phyloP scores from a whole-genome alignment of 2,329 filamentous ascomycete species.

The Trichoderma breve region DNA sequence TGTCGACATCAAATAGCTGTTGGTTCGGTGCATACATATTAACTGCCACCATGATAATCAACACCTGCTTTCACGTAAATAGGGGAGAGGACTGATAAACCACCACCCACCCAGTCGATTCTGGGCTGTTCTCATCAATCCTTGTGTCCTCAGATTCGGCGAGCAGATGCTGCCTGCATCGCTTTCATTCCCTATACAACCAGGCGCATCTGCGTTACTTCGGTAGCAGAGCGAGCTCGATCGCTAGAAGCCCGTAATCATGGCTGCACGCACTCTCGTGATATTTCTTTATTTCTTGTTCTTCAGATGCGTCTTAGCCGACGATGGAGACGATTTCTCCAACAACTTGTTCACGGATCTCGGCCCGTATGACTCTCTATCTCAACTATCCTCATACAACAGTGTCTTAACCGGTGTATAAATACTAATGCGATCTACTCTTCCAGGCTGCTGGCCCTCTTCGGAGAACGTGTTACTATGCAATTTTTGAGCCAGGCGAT shows the following conservation, averaged over 20 bases:
- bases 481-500: constrained; percentile 48
- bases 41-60: neutral
- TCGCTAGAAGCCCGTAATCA: neutral
- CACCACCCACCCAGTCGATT: neutral
- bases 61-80: neutral
- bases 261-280: neutral
- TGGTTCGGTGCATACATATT: no score
- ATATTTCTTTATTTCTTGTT: neutral
- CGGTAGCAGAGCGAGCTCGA: neutral
- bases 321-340: constrained; percentile 26
- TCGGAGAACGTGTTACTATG: constrained; percentile 48
- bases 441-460: constrained; percentile 29
- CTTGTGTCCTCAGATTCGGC: neutral
- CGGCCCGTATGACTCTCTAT: constrained; percentile 6
- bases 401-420: neutral
- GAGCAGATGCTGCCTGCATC: neutral
- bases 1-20: neutral
- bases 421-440: neutral
- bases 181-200: neutral
- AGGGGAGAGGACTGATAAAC: neutral
- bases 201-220: neutral
- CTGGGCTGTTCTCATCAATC: neutral
- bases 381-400: neutral
- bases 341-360: constrained; percentile 26
- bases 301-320: neutral